These are phyloP conservation scores for Clohesyomyces aquaticus DNA, from an alignment of 495 filamentous ascomycete genomes.

Conservation along the genomic window DNA sequence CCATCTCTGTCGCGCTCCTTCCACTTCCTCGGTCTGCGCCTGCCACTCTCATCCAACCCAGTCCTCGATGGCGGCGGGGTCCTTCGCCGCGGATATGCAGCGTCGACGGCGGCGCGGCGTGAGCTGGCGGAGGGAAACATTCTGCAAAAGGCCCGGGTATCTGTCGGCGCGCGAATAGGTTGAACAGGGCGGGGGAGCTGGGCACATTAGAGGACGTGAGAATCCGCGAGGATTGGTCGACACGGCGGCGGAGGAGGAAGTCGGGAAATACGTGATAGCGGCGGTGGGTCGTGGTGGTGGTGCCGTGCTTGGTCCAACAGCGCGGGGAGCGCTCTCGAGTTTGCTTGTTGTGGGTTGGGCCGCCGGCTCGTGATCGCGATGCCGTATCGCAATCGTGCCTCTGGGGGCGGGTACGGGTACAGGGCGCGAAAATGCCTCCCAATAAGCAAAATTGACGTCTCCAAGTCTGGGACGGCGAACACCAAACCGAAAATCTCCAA, in stretches of 20 bases:
- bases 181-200: slow-evolving; percentile 34
- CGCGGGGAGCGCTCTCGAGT: no score
- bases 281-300: not conserved
- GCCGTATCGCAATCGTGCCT: not conserved
- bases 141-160: slow-evolving; percentile 35
- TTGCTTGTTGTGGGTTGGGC: no score
- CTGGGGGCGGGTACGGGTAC: not conserved
- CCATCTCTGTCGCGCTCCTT: slow-evolving; percentile 1
- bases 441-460: slow-evolving; percentile 3
- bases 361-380: not conserved
- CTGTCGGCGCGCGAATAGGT: slow-evolving; percentile 35
- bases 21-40: slow-evolving; percentile 11
- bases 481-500: slow-evolving; percentile 8
- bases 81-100: slow-evolving; percentile 42
- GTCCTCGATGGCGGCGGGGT: slow-evolving; percentile 43
- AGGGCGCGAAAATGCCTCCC: not conserved
- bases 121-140: slow-evolving; percentile 45
- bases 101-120: slow-evolving; percentile 40
- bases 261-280: not conserved
- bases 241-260: not conserved
- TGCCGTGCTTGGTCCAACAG: no score
- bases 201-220: slow-evolving; percentile 37
- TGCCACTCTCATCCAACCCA: slow-evolving; percentile 42
- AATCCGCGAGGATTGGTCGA: slow-evolving; percentile 33
- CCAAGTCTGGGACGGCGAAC: not conserved